Conservation (phyloP, 2,329 filamentous ascomycete species). For the Diaporthe sp. region DNA sequence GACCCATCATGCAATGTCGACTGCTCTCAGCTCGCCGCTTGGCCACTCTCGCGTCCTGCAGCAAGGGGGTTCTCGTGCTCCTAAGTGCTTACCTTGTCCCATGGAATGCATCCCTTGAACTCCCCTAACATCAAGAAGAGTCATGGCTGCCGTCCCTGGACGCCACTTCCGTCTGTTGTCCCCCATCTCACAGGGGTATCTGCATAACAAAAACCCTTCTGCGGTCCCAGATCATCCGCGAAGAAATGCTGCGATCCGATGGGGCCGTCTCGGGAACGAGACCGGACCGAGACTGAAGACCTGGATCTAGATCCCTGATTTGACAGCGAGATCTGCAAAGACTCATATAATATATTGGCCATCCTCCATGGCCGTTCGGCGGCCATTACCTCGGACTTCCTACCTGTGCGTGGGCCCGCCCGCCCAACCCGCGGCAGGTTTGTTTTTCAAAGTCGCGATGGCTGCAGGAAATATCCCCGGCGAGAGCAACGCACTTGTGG, state of each 20-base stretch:
- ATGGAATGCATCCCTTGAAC: constrained; percentile 2
- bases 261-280: background rate
- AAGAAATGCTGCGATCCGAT: background rate
- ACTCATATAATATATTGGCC: background rate
- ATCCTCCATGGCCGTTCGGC: background rate
- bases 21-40: background rate
- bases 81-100: background rate
- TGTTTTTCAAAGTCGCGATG: background rate
- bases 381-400: too few relatives aligned
- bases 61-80: constrained; percentile 7
- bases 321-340: background rate
- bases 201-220: background rate
- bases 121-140: background rate
- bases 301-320: background rate
- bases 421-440: background rate
- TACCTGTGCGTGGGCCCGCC: background rate
- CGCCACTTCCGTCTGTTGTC: constrained; percentile 6
- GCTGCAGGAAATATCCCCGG: constrained; percentile 12
- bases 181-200: background rate
- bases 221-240: background rate
- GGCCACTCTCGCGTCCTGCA: constrained; percentile 14
- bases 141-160: background rate
- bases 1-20: background rate
- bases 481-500: constrained; percentile 19
- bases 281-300: background rate